phyloP scores from a whole-genome alignment of 2,329 filamentous ascomycete genomes.

The Cercospora canescens region DNA sequence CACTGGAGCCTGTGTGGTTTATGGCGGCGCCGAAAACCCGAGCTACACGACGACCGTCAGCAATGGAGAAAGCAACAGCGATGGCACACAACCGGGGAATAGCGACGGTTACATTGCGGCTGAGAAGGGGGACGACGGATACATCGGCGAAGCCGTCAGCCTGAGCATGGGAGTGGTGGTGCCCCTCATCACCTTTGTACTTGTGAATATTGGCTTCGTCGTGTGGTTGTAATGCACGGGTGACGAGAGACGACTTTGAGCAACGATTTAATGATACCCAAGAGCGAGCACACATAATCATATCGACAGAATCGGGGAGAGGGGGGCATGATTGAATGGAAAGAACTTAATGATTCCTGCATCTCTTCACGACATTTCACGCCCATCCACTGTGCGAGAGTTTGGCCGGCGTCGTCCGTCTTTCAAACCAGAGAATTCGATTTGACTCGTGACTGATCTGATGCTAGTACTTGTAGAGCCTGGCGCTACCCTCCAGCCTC shows the following conservation, averaged over 20 bases:
- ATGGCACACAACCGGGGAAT: constrained; percentile 3
- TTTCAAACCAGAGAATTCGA: background rate
- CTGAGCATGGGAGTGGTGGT: constrained; percentile 5
- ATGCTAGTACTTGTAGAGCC: constrained; percentile 25
- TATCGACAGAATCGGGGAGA: background rate
- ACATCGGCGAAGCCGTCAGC: constrained; percentile 15
- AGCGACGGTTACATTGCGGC: constrained; percentile 20
- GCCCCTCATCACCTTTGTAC: constrained; percentile 10
- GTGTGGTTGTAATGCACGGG: constrained; percentile 3
- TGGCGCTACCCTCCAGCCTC: constrained; percentile 12
- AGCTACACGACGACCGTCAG: constrained; percentile 6
- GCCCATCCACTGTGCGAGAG: background rate
- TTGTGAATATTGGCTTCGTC: constrained; percentile 15
- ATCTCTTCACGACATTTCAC: background rate
- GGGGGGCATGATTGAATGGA: background rate
- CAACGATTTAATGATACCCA: constrained; percentile 4
- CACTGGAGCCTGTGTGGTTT: constrained; percentile 24
- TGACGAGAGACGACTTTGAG: constrained; percentile 1
- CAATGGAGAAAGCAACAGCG: constrained; percentile 5
- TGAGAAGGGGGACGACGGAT: constrained; percentile 12
- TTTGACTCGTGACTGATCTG: background rate
- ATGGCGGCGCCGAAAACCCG: constrained; percentile 11
- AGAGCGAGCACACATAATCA: background rate
- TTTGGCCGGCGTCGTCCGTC: background rate
- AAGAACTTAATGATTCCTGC: background rate